These are phyloP conservation scores for Thermothelomyces thermophilus DNA, from an alignment of 2,329 filamentous ascomycete genomes.

Conservation along the genomic window DNA sequence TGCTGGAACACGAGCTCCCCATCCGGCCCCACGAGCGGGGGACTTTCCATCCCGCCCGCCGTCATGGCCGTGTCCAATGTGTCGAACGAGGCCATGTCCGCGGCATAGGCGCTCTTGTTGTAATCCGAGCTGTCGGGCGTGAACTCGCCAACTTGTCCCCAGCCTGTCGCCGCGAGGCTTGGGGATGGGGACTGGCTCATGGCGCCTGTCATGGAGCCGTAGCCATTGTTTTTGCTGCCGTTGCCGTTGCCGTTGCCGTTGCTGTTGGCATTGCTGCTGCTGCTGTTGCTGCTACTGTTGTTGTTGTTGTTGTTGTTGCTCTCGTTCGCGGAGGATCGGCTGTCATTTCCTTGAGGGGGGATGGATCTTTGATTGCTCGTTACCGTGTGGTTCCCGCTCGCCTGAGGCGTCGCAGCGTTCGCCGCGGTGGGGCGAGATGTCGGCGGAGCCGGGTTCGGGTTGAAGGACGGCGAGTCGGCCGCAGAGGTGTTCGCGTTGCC, in stretches of 20 bases:
- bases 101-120: slow-evolving; percentile 31
- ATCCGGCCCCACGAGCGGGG: slow-evolving; percentile 21
- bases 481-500: slow-evolving; percentile 9
- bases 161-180: slow-evolving; percentile 38
- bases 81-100: slow-evolving; percentile 41
- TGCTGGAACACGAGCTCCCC: slow-evolving; percentile 57
- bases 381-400: slow-evolving; percentile 19
- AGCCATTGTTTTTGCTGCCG: slow-evolving; percentile 24
- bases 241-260: slow-evolving; percentile 28
- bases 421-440: slow-evolving; percentile 29
- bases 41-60: slow-evolving; percentile 32
- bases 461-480: slow-evolving; percentile 20
- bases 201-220: slow-evolving; percentile 32
- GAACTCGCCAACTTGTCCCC: slow-evolving; percentile 39
- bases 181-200: slow-evolving; percentile 40
- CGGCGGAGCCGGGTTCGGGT: slow-evolving; percentile 25
- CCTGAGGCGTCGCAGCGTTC: slow-evolving; percentile 29
- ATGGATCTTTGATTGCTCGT: slow-evolving; percentile 25
- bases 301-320: slow-evolving; percentile 28
- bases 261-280: slow-evolving; percentile 24
- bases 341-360: slow-evolving; percentile 26
- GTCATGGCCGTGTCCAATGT: slow-evolving; percentile 40
- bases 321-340: slow-evolving; percentile 26
- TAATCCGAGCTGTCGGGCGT: slow-evolving; percentile 32
- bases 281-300: slow-evolving; percentile 25